Percentiles rank a stretch among this genome's conserved stretches.
Evolutionary conservation across 202 grass and related monocot species (phyloP).

Genomic region (Panicum hallii): DNA sequence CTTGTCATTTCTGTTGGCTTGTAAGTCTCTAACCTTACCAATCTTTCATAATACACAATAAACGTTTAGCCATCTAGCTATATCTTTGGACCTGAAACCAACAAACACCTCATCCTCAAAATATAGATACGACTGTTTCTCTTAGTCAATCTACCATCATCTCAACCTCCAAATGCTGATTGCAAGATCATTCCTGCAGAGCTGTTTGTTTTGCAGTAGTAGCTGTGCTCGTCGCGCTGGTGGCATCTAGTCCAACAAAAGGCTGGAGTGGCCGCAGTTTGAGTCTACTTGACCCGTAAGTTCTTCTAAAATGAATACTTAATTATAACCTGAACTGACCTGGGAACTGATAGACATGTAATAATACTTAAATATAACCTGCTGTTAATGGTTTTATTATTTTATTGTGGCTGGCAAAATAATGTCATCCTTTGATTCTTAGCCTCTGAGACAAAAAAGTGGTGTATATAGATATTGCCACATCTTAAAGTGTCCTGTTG

Average conservation of each 20-base stretch:
- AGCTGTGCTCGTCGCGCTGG: constrained; percentile 88
- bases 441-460: constrained; percentile 6
- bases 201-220: constrained; percentile 86
- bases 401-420: neutral
- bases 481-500: neutral
- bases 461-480: constrained; percentile 3
- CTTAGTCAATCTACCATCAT: neutral
- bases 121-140: constrained; percentile 3
- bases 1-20: constrained; percentile 86
- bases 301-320: constrained; percentile 28
- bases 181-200: constrained; percentile 57
- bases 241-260: constrained; percentile 99
- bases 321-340: neutral
- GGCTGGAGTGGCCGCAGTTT: constrained; percentile 99
- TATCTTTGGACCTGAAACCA: constrained; percentile 16
- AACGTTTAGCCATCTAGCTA: neutral
- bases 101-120: neutral
- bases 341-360: constrained; percentile 23
- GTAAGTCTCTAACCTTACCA: constrained; percentile 60
- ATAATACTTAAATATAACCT: constrained; percentile 13
- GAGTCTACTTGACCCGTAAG: constrained; percentile 99
- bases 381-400: constrained; percentile 20
- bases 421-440: constrained; percentile 14
- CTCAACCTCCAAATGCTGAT: constrained; percentile 40
- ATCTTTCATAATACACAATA: constrained; percentile 30